phyloP scores from a whole-genome alignment of 2,329 filamentous ascomycete species.

The Colletotrichum chlorophyti region DNA sequence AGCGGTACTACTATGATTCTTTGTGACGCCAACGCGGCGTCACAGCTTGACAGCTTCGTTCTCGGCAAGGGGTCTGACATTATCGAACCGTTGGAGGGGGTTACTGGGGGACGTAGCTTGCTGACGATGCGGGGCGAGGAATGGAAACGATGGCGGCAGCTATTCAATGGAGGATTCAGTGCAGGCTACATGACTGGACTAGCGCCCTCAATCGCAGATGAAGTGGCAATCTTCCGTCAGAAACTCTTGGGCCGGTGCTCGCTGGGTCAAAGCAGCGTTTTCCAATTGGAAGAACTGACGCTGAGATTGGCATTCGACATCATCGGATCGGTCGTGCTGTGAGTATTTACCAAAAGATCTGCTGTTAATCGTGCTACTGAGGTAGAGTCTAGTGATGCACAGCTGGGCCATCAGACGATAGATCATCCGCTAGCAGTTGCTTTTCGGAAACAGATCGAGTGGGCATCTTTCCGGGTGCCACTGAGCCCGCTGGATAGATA shows the following conservation, averaged over 20 bases:
- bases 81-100: slow-evolving; percentile 34
- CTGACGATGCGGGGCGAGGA: slow-evolving; percentile 37
- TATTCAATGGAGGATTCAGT: slow-evolving; percentile 45
- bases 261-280: slow-evolving; percentile 24
- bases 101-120: slow-evolving; percentile 40
- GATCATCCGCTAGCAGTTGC: slow-evolving; percentile 7
- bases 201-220: slow-evolving; percentile 44
- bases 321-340: slow-evolving; percentile 43
- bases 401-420: slow-evolving; percentile 36
- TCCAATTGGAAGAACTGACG: slow-evolving; percentile 40
- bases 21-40: slow-evolving; percentile 30
- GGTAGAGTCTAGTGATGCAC: slow-evolving; percentile 35
- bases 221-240: slow-evolving; percentile 41
- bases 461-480: slow-evolving; percentile 1
- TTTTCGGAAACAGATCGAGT: slow-evolving; percentile 7
- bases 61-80: slow-evolving; percentile 37
- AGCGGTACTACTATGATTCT: slow-evolving; percentile 29
- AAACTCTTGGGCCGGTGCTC: not conserved
- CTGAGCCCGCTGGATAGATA: not conserved
- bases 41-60: slow-evolving; percentile 33
- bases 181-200: slow-evolving; percentile 42
- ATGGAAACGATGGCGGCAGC: slow-evolving; percentile 37
- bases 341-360: not conserved
- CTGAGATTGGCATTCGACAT: slow-evolving; percentile 48
- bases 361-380: not conserved